phyloP scores from a whole-genome alignment of 164 flowering plant genomes.

The Magnolia changhungtana region DNA sequence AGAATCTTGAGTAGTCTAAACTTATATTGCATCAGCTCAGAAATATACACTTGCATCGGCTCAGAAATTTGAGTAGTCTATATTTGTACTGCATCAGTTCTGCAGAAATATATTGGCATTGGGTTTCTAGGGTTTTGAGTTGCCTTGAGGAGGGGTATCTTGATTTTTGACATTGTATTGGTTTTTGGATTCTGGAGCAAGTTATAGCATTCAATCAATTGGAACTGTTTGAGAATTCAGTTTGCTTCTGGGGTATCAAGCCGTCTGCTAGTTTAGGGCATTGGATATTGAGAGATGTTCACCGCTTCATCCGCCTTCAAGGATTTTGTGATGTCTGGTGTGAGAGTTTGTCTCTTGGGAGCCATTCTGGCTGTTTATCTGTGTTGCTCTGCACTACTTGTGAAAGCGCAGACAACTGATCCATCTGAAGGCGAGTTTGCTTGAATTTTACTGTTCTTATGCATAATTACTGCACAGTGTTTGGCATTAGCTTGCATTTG shows the following conservation, averaged over 20 bases:
- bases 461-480: too few species aligned
- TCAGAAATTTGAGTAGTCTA: neutral
- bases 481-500: neutral
- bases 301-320: neutral
- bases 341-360: constrained; percentile 10
- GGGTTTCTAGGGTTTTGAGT: too few species aligned
- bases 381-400: constrained; percentile 25
- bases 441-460: neutral
- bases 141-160: too few species aligned
- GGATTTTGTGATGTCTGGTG: constrained; percentile 42
- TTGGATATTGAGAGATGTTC: neutral
- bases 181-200: too few species aligned
- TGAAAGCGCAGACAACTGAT: constrained; percentile 40
- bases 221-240: too few species aligned
- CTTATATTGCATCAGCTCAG: neutral
- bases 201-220: too few species aligned
- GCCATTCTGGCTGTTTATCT: constrained; percentile 20
- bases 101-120: too few species aligned
- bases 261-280: neutral
- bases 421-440: constrained; percentile 55
- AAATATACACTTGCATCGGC: neutral
- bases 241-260: too few species aligned
- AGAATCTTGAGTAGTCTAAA: too few species aligned
- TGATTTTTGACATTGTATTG: too few species aligned
- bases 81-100: too few species aligned